Percentiles rank a stretch among this genome's conserved stretches.
These are phyloP conservation scores for Ogataea haglerorum DNA, from an alignment of 805 yeast genomes.

Conservation along the genomic window DNA sequence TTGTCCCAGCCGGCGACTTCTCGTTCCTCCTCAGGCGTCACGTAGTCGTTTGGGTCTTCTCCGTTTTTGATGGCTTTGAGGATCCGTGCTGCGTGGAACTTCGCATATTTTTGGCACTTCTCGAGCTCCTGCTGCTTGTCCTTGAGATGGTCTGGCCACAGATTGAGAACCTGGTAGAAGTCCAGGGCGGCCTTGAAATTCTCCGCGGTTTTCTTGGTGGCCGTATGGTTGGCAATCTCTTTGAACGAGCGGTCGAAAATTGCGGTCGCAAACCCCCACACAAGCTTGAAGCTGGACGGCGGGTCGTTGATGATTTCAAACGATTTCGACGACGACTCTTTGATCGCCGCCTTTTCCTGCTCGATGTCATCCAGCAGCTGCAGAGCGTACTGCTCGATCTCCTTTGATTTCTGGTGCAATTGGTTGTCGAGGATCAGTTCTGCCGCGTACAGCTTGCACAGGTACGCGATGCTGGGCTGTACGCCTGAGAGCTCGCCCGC, in stretches of 20 bases:
- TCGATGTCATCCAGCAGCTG: constrained; percentile 71
- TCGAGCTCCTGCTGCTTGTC: constrained; percentile 24
- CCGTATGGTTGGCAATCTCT: constrained; percentile 43
- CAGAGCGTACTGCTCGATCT: constrained; percentile 58
- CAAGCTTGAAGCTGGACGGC: constrained; percentile 52
- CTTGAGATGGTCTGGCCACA: constrained; percentile 36
- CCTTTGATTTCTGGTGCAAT: constrained; percentile 54
- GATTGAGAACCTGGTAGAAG: constrained; percentile 47
- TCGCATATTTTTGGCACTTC: constrained; percentile 54
- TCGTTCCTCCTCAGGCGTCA: constrained; percentile 36
- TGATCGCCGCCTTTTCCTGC: constrained; percentile 38
- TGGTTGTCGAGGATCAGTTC: constrained; percentile 63
- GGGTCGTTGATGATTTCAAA: constrained; percentile 56
- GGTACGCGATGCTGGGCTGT: constrained; percentile 71
- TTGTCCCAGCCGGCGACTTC: constrained; percentile 17
- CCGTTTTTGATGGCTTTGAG: constrained; percentile 46
- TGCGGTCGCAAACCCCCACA: constrained; percentile 53
- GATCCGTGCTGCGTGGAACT: constrained; percentile 59
- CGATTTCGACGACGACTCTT: constrained; percentile 38
- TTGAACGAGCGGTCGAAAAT: constrained; percentile 53
- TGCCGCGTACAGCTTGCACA: constrained; percentile 67
- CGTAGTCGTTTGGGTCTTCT: constrained; percentile 56
- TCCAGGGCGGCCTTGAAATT: constrained; percentile 52
- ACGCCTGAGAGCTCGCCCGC: constrained; percentile 52
- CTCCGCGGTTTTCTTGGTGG: constrained; percentile 44